Evolutionary conservation across 1,139 yeast species (phyloP).

Genomic region (Yamadazyma trypodendri): DNA sequence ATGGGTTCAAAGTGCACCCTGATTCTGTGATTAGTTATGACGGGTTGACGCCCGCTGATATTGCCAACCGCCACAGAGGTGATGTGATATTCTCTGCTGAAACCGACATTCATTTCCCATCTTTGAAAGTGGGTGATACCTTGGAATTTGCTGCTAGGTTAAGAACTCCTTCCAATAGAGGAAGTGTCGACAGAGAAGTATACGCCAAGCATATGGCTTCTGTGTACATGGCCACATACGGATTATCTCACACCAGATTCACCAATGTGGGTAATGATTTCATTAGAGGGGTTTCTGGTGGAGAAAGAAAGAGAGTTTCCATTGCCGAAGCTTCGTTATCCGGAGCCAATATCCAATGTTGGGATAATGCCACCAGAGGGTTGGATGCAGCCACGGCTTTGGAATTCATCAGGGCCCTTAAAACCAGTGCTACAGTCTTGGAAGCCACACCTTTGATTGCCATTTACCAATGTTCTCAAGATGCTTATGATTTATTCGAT

Average conservation of each 20-base stretch:
- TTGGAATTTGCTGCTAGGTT: constrained; percentile 40
- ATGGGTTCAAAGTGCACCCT: constrained; percentile 62
- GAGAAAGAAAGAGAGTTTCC: constrained; percentile 28
- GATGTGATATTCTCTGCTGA: constrained; percentile 56
- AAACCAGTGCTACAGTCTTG: constrained; percentile 23
- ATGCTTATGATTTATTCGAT: constrained; percentile 58
- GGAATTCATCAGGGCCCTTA: constrained; percentile 24
- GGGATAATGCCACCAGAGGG: constrained; percentile 93
- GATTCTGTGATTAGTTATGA: constrained; percentile 43
- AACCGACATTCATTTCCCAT: constrained; percentile 55
- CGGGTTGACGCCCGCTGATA: constrained; percentile 30
- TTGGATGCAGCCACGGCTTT: constrained; percentile 60
- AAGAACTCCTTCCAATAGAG: constrained; percentile 60
- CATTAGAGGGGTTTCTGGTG: constrained; percentile 26
- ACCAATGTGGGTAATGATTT: constrained; percentile 24
- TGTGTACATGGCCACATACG: constrained; percentile 8
- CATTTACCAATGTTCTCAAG: constrained; percentile 38
- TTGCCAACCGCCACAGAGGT: constrained; percentile 30
- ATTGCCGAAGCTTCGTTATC: constrained; percentile 27
- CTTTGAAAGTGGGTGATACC: constrained; percentile 53
- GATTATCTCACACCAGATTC: constrained; percentile 24
- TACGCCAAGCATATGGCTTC: constrained; percentile 30
- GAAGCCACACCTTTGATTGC: constrained; percentile 32
- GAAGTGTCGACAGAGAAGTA: constrained; percentile 52
- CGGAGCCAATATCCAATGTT: constrained; percentile 31